phyloP scores from a whole-genome alignment of 352 stramenopile species.

The Aphanomyces stellatus region DNA sequence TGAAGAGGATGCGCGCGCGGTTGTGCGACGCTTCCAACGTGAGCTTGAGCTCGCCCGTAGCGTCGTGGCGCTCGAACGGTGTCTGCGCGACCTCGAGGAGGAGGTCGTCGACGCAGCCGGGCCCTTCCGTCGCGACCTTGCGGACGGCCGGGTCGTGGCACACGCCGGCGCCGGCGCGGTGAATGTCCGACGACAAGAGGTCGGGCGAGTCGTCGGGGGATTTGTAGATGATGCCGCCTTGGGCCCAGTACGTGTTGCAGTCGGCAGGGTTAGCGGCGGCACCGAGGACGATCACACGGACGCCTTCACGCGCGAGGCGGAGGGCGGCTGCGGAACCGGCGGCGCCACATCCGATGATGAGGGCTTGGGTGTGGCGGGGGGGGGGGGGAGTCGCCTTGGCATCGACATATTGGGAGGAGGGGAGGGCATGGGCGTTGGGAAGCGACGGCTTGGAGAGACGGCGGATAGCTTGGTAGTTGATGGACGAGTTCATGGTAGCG shows the following conservation, averaged over 20 bases:
- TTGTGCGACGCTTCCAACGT: slow-evolving; percentile 90
- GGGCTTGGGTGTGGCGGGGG: slow-evolving; percentile 32
- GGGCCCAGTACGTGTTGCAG: slow-evolving; percentile 93
- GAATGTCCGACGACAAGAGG: slow-evolving; percentile 84
- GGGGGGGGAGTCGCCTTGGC: neutral
- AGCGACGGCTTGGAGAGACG: slow-evolving; percentile 18
- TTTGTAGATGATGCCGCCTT: slow-evolving; percentile 95
- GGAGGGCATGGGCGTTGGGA: slow-evolving; percentile 24
- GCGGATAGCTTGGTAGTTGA: slow-evolving; percentile 13
- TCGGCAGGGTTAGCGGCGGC: slow-evolving; percentile 68
- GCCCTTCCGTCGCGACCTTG: slow-evolving; percentile 89
- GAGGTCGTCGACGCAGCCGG: slow-evolving; percentile 82
- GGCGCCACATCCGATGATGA: slow-evolving; percentile 73
- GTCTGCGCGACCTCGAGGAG: slow-evolving; percentile 82
- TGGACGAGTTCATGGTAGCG: neutral
- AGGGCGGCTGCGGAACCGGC: slow-evolving; percentile 67
- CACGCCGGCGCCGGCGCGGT: slow-evolving; percentile 82
- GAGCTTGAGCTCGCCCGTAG: slow-evolving; percentile 55
- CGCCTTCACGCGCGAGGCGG: slow-evolving; percentile 56
- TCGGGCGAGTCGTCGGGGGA: slow-evolving; percentile 76
- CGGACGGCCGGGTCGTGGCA: slow-evolving; percentile 87
- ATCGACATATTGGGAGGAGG: neutral
- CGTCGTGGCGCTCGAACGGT: slow-evolving; percentile 74
- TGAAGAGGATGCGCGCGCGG: slow-evolving; percentile 90
- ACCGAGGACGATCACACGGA: slow-evolving; percentile 75